These are phyloP conservation scores for Arthrocladium fulminans DNA, from an alignment of 2,329 filamentous ascomycete genomes.

Conservation along the genomic window DNA sequence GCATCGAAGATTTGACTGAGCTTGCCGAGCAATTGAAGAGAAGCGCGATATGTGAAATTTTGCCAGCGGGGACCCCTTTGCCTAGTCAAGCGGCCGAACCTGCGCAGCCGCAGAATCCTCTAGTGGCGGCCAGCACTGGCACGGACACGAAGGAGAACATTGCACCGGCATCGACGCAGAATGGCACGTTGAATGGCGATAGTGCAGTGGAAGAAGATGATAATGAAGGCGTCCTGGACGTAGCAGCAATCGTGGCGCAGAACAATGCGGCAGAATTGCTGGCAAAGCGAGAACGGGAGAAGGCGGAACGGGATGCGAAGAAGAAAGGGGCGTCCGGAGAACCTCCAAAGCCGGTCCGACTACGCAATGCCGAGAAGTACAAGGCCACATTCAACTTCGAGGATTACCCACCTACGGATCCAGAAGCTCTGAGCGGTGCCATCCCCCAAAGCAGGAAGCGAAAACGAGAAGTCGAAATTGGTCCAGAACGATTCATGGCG, in stretches of 20 bases:
- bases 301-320: conserved; percentile 45
- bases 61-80: conserved; percentile 46
- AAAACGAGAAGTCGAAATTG: conserved; percentile 51
- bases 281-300: conserved; percentile 55
- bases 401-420: conserved; percentile 46
- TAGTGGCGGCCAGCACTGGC: conserved; percentile 49
- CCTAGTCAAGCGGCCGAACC: conserved; percentile 34
- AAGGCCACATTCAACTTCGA: conserved; percentile 54
- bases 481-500: conserved; percentile 52
- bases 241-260: conserved; percentile 55
- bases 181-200: conserved; percentile 47
- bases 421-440: conserved; percentile 40
- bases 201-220: conserved; percentile 35
- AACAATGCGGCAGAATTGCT: conserved; percentile 56
- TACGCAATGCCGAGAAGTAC: conserved; percentile 52
- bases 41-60: conserved; percentile 54
- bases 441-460: conserved; percentile 41
- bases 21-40: conserved; percentile 60
- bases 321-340: conserved; percentile 44
- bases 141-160: conserved; percentile 36
- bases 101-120: conserved; percentile 42
- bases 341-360: conserved; percentile 40
- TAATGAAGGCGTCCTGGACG: conserved; percentile 55
- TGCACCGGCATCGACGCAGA: conserved; percentile 45
- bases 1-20: conserved; percentile 31